Evolutionary conservation across 192 early-diverging fungal species (phyloP), one percentile per base, ranked within the genome.

Genomic region (Coemansia reversa): DNA sequence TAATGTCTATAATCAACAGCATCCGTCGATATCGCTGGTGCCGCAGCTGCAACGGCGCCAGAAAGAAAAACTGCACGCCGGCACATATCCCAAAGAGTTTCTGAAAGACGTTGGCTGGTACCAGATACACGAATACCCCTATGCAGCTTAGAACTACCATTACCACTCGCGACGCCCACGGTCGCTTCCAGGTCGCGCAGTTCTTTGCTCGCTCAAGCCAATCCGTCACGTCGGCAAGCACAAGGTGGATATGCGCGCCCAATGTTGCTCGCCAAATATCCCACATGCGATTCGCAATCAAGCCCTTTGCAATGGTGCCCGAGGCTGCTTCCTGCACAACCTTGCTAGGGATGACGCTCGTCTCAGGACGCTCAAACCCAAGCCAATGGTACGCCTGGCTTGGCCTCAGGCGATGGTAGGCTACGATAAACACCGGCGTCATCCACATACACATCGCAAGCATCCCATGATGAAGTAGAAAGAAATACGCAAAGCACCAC

Each of bases 161-260:
- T 24, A 72, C 62, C 1, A 58, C 33, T 11, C 80, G 70, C 29
- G 80, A 75, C 9, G 80, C 80, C 75, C 80, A 77, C 3, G 80
- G 80, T n/a, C 75, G 75, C 72, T 68, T 70, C 80, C 80, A 82
- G 0, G 74, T 77, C 1, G 63, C 74, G 62, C 80, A 74, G 62
- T 82, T 82, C 55, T 82, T 82, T 19, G 74, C 74, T 19, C 80
- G 63, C 65, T 82, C 80, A 75, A 82, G 74, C 75, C 67, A 82
- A 56, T 82, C 80, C 6, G 80, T 68, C 60, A 77, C 32, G 16
- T 82, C 80, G 9, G 80, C 75, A 35, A 82, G 59, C 3, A 73
- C 56, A 12, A 82, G 50, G 42, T 82, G 80, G 59, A 71, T 45
- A 32, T 73, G 75, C 3, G 80, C 55, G 45, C 80, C 80, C 60